Evolutionary conservation across 164 flowering plant genomes (phyloP), one percentile per base, ranked within the genome.

Genomic region (Nelumbo lutea): DNA sequence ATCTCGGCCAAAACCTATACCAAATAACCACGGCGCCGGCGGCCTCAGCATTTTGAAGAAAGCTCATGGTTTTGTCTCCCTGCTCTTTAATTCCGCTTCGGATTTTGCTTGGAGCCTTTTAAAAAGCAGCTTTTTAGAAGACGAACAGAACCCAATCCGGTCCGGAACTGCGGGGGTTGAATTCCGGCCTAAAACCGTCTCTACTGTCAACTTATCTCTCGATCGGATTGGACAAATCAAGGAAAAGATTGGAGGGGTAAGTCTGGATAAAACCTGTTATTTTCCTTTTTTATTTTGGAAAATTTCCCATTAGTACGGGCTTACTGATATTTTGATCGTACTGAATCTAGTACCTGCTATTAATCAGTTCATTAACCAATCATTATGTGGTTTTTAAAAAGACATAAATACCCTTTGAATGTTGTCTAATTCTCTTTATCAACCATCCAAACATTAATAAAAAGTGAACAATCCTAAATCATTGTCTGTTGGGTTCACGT

Each of bases 181-280:
- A 67, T 77, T 77, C 60, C 69, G 51, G 39, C 91, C 88, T 0
- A 59, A 82, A 38, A 43, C 44, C 1, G 76, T 83, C 6, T 59
- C 82, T 8, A 79, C 90, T 3, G 50, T 79, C 2, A 43, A 78
- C 1, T 81, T 89, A 58, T 74, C 85, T 44, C 79, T 87, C 27
- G 84, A 85, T 15, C 75, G 71, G 3, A 78, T 89, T 70, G 79
- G 78, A 61, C 73, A 80, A 58, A 82, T 87, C 27, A 87, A 84
- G 77, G 7, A 51, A 73, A 83, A 78, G 59, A 80, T 86, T 65
- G 79, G 80, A 63, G 86, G 68, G 82, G 91, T 89, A 83, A 73
- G 11, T 14, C 14, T 53, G n/a, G 4, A 14, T 53, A 53, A 53
- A 10, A 53, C 15, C 3, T 15, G 27, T 27, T 27, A 27, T 27